Evolutionary conservation across 495 filamentous ascomycete genomes (phyloP), one percentile per base, ranked within the genome.

Genomic region (Amniculicola lignicola): DNA sequence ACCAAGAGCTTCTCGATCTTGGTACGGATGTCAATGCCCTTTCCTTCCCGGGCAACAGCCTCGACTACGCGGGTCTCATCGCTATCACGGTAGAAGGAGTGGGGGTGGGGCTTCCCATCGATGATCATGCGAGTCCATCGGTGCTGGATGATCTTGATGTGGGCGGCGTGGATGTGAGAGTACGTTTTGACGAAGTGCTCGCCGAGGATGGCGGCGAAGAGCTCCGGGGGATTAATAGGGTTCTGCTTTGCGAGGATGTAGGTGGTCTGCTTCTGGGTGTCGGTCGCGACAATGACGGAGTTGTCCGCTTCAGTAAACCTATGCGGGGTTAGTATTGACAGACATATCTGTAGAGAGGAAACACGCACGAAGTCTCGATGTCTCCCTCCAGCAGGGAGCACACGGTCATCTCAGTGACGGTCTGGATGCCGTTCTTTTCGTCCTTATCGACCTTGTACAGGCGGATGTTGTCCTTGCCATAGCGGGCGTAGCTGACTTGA

Each of bases 181-280:
- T 98, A 98, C 45, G 74, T 88, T 63, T 86, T 79, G 67, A 94
- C 69, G 77, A 96, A 97, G 78, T 97, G 93, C 55, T 82, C 79
- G 48, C 84, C 88, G 24, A 97, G 72, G 61, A 86, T 85, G 66
- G 84, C 81, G 63, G 84, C 93, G 67, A 93, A 98, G 42, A 95
- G 82, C 75, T 98, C 93, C 1, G 93, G 93, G 16, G 93, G 90
- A 44, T 84, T 90, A 52, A 97, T 88, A 41, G 93, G 88, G 77
- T 92, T 79, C 69, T 95, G 87, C 73, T 96, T 96, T 61, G 93
- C 92, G 48, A 83, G 77, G 79, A 96, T 89, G 74, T 92, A 95
- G 75, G 89, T 84, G 59, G 91, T 96, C 75, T 98, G 95, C 76
- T 98, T 98, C 77, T 96, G 92, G 9, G 90, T 92, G 73, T 98